Percentiles rank a stretch among this genome's conserved stretches.
Conservation (phyloP, 2,329 filamentous ascomycete genomes). For the Aureobasidium sp. region DNA sequence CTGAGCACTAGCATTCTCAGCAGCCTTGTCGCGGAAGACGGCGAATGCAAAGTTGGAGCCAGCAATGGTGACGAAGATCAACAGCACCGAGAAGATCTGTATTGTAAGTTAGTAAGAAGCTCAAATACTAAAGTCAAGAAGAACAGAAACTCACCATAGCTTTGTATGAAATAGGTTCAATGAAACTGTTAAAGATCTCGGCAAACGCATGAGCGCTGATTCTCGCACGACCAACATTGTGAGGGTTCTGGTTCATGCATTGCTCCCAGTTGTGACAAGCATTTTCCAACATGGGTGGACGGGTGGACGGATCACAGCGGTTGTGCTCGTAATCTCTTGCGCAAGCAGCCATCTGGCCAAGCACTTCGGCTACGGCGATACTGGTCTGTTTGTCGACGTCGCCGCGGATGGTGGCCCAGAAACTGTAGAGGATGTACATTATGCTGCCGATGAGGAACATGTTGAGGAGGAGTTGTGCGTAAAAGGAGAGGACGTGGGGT, state of each 20-base stretch:
- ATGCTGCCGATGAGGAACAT: slow-evolving; percentile 48
- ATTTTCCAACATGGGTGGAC: slow-evolving; percentile 62
- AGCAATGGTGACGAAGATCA: slow-evolving; percentile 45
- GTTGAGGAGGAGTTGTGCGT: slow-evolving; percentile 60
- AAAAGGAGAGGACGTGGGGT: slow-evolving; percentile 57
- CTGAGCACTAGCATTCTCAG: slow-evolving; percentile 13
- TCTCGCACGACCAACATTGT: slow-evolving; percentile 67
- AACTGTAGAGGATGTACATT: slow-evolving; percentile 60
- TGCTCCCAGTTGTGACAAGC: slow-evolving; percentile 74
- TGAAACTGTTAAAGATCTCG: slow-evolving; percentile 87
- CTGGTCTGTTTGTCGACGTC: slow-evolving; percentile 68
- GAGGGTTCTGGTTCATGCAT: slow-evolving; percentile 80
- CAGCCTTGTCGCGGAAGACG: slow-evolving; percentile 40
- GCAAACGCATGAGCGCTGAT: slow-evolving; percentile 83
- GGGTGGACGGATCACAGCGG: slow-evolving; percentile 58
- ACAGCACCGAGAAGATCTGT: slow-evolving; percentile 39
- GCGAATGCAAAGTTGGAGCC: slow-evolving; percentile 53
- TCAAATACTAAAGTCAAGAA: not conserved
- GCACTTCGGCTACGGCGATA: slow-evolving; percentile 56
- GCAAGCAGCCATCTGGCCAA: slow-evolving; percentile 67
- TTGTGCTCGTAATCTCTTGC: slow-evolving; percentile 67
- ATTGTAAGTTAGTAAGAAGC: slow-evolving; percentile 20
- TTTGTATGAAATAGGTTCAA: slow-evolving; percentile 84
- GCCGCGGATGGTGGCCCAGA: slow-evolving; percentile 60
- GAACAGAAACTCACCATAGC: slow-evolving; percentile 47